phyloP scores from a whole-genome alignment of 768 basidiomycete species.

The Rickenella mellea region DNA sequence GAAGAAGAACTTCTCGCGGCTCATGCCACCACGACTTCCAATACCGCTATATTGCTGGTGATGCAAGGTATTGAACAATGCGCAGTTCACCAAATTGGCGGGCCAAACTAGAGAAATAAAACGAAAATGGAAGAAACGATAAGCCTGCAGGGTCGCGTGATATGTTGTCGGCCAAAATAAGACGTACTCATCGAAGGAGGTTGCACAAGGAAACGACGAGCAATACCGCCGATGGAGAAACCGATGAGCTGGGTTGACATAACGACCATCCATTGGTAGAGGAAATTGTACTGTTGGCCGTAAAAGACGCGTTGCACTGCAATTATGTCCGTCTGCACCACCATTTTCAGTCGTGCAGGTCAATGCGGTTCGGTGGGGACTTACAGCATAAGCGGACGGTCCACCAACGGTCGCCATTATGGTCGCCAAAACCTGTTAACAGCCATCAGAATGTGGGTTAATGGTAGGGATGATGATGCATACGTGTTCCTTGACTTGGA shows the following conservation, averaged over 20 bases:
- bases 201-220: slow-evolving; percentile 63
- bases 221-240: slow-evolving; percentile 73
- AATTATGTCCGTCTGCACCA: slow-evolving; percentile 48
- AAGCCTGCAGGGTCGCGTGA: too few species aligned
- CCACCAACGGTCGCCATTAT: slow-evolving; percentile 62
- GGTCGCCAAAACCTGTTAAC: slow-evolving; percentile 47
- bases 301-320: slow-evolving; percentile 74
- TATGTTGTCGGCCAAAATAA: not conserved
- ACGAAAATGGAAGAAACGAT: not conserved
- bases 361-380: slow-evolving; percentile 7
- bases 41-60: slow-evolving; percentile 48
- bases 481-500: slow-evolving; percentile 72
- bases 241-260: slow-evolving; percentile 72
- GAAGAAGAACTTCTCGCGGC: slow-evolving; percentile 49
- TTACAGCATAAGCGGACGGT: slow-evolving; percentile 50
- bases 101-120: slow-evolving; percentile 50
- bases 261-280: slow-evolving; percentile 73
- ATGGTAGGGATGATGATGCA: slow-evolving; percentile 39
- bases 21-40: slow-evolving; percentile 42
- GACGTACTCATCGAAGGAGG: slow-evolving; percentile 40
- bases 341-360: not conserved
- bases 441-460: slow-evolving; percentile 10
- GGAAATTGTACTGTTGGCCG: slow-evolving; percentile 50
- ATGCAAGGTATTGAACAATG: slow-evolving; percentile 44
- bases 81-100: slow-evolving; percentile 36